Conservation (phyloP, 257 asterid species). For the Nicotiana tomentosiformis region DNA sequence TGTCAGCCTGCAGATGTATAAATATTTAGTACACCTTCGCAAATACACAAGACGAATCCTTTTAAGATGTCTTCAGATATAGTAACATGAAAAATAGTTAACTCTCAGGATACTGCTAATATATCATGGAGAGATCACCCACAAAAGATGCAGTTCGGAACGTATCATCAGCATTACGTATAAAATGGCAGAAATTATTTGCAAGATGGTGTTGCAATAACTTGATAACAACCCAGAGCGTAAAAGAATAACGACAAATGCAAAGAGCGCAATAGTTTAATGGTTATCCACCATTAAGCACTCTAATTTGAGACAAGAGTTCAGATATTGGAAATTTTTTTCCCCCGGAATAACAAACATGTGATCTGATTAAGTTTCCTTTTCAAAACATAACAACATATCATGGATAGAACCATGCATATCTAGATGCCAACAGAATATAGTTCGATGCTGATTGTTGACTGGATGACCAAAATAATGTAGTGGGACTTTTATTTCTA, state of each 20-base stretch:
- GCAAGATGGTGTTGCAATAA: not conserved
- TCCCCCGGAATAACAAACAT: not conserved
- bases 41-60: not conserved
- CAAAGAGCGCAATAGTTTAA: not conserved
- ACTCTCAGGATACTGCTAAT: not conserved
- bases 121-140: not conserved
- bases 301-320: not conserved
- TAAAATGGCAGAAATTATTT: not conserved
- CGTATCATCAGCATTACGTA: not conserved
- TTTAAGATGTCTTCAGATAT: not conserved
- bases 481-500: not conserved
- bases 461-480: not conserved
- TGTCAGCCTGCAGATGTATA: constrained; percentile 46
- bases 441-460: not conserved
- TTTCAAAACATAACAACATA: not conserved
- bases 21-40: not conserved
- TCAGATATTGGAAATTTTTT: not conserved
- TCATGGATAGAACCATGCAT: not conserved
- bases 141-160: not conserved
- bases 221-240: not conserved
- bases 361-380: not conserved
- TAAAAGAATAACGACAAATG: not conserved
- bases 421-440: not conserved
- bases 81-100: not conserved
- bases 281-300: not conserved